phyloP scores from a whole-genome alignment of 768 basidiomycete species.

The Dioszegia crocea region DNA sequence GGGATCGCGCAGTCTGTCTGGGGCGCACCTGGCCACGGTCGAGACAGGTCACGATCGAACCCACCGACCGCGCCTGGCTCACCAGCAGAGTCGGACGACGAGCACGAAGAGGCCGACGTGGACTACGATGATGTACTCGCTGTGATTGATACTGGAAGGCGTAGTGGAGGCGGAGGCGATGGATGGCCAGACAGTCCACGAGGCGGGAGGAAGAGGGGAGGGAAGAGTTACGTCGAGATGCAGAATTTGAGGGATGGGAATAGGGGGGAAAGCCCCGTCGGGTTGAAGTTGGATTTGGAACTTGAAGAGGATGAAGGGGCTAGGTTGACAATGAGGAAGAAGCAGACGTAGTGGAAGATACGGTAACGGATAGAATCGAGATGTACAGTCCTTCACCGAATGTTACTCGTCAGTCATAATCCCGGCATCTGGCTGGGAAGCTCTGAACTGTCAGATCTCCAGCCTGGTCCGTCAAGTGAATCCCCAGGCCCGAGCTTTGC shows the following conservation, averaged over 20 bases:
- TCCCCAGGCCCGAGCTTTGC: too few relatives aligned
- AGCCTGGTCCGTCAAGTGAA: too few relatives aligned
- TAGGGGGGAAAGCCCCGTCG: not conserved
- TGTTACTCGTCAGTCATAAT: too few relatives aligned
- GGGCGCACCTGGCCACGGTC: slow-evolving; percentile 57
- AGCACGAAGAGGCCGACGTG: slow-evolving; percentile 59
- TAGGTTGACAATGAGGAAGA: not conserved
- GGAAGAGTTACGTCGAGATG: slow-evolving; percentile 9
- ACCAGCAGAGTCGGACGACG: slow-evolving; percentile 73
- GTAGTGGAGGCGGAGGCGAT: slow-evolving; percentile 1
- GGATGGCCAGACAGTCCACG: slow-evolving; percentile 1
- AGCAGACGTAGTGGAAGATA: not conserved
- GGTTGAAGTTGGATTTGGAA: not conserved
- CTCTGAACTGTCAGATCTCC: too few relatives aligned
- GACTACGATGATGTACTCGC: slow-evolving; percentile 78
- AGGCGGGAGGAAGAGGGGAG: slow-evolving; percentile 1
- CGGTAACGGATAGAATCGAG: too few relatives aligned
- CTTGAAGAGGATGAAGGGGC: not conserved
- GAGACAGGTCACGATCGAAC: slow-evolving; percentile 48
- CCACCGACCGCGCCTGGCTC: slow-evolving; percentile 64
- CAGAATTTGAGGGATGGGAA: slow-evolving; percentile 1
- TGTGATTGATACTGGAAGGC: slow-evolving; percentile 35
- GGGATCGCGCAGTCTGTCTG: slow-evolving; percentile 80
- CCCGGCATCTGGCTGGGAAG: too few relatives aligned
- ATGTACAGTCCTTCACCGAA: too few relatives aligned